Evolutionary conservation across 176 grass and related monocot species (phyloP).

Genomic region (Oryza meyeriana): DNA sequence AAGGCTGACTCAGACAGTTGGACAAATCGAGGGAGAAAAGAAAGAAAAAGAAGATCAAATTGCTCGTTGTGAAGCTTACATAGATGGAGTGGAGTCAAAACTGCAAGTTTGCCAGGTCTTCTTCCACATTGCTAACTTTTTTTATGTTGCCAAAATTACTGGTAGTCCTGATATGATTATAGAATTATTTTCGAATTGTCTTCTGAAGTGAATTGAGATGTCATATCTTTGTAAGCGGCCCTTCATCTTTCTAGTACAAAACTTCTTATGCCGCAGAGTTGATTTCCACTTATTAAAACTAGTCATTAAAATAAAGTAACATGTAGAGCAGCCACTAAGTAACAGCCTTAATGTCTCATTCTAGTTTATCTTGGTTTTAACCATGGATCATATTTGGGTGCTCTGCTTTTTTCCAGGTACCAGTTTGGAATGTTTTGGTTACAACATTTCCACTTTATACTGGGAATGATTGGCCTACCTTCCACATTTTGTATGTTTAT

Average conservation of each 20-base stretch:
- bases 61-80: conserved; percentile 75
- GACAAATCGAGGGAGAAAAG: conserved; percentile 75
- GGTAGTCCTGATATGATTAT: not conserved
- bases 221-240: not conserved
- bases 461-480: not conserved
- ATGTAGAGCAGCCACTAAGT: not conserved
- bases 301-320: not conserved
- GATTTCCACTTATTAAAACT: not conserved
- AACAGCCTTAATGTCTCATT: conserved; percentile 1
- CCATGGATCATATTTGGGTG: not conserved
- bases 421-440: not conserved
- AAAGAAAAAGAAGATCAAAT: conserved; percentile 90
- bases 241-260: not conserved
- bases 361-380: not conserved
- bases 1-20: conserved; percentile 65
- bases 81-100: conserved; percentile 93
- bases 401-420: not conserved
- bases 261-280: not conserved
- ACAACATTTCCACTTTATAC: not conserved
- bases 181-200: not conserved
- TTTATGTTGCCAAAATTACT: not conserved
- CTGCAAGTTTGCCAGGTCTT: conserved; percentile 90
- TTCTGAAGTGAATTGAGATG: not conserved
- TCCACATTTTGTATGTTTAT: not conserved
- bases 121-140: conserved; percentile 14